phyloP scores from a whole-genome alignment of 2,329 filamentous ascomycete species.

The Simplicillium sp. region DNA sequence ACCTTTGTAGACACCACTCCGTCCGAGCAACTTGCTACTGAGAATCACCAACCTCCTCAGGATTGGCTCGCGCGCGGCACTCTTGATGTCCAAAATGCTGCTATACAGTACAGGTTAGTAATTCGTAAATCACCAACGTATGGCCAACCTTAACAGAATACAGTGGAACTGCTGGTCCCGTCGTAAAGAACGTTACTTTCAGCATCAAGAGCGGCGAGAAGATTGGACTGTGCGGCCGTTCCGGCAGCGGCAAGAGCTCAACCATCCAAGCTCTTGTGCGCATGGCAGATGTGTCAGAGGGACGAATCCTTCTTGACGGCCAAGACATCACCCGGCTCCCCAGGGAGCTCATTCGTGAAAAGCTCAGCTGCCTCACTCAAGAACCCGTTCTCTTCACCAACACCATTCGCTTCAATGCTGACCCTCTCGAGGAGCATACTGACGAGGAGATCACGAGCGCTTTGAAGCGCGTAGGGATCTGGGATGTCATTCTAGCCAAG shows the following conservation, averaged over 20 bases:
- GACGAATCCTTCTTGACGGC: conserved; percentile 35
- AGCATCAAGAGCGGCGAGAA: conserved; percentile 23
- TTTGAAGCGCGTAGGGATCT: conserved; percentile 37
- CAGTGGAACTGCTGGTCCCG: conserved; percentile 13
- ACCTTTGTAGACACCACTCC: conserved; percentile 16
- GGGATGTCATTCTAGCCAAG: conserved; percentile 27
- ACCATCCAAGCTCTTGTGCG: conserved; percentile 36
- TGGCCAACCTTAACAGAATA: not conserved
- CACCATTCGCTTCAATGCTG: conserved; percentile 39
- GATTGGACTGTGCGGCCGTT: conserved; percentile 35
- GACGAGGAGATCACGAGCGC: conserved; percentile 33
- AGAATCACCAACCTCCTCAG: conserved; percentile 7
- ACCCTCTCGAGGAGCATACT: conserved; percentile 26
- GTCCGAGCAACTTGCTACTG: conserved; percentile 10
- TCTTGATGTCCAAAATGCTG: conserved; percentile 13
- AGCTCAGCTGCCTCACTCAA: conserved; percentile 39
- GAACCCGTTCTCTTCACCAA: conserved; percentile 41
- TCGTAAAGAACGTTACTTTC: conserved; percentile 20
- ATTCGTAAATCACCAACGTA: not conserved
- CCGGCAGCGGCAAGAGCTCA: conserved; percentile 25
- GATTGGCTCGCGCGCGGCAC: conserved; percentile 14
- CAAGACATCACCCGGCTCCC: conserved; percentile 23
- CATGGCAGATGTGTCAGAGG: conserved; percentile 33
- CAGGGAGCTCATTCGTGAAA: conserved; percentile 15
- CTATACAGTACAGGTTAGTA: conserved; percentile 19